phyloP scores from a whole-genome alignment of 441 rosid species.

The Oxalis stricta region DNA sequence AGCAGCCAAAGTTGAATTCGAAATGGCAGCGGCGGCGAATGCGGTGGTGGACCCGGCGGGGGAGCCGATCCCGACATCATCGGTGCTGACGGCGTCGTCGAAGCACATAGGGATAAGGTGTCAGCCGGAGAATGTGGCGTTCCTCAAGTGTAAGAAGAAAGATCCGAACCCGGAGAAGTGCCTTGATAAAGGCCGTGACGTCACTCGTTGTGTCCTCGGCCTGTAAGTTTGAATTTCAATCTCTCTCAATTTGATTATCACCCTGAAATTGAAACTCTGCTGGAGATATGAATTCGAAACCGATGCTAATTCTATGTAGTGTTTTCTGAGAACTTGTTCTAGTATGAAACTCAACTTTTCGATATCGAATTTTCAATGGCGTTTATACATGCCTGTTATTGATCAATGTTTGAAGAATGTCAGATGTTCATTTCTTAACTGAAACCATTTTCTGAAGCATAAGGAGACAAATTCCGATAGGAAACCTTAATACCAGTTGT shows the following conservation, averaged over 20 bases:
- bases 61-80: constrained; percentile 86
- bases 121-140: constrained; percentile 59
- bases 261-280: no score
- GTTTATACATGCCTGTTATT: no score
- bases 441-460: no score
- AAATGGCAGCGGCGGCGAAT: constrained; percentile 41
- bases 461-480: no score
- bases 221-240: constrained; percentile 30
- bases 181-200: constrained; percentile 84
- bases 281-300: no score
- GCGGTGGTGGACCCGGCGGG: constrained; percentile 69
- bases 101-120: constrained; percentile 69
- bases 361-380: no score
- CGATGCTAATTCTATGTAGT: no score
- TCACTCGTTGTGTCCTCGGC: constrained; percentile 87
- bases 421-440: no score
- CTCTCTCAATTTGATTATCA: background rate
- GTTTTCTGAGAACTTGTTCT: no score
- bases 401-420: no score
- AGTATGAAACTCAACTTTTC: no score
- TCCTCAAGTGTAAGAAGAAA: constrained; percentile 90
- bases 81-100: constrained; percentile 77
- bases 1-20: background rate
- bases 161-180: constrained; percentile 97
- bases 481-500: no score